Conservation (phyloP, 2,329 filamentous ascomycete genomes). For the Ustulina deusta region DNA sequence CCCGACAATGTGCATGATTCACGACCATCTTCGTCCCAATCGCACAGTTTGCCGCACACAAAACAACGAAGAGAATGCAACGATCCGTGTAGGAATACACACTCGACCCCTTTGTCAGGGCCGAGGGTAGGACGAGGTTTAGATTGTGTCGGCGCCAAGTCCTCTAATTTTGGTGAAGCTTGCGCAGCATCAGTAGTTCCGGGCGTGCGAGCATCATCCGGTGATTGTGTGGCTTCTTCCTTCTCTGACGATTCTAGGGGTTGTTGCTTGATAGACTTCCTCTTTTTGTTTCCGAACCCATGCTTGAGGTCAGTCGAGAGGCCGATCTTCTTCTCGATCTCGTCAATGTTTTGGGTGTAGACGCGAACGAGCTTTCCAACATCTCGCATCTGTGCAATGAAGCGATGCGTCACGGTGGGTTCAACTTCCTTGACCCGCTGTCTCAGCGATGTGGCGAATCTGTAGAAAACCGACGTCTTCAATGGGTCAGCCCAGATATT, state of each 20-base stretch:
- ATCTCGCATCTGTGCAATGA: conserved; percentile 75
- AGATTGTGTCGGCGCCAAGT: conserved; percentile 23
- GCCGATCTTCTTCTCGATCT: conserved; percentile 77
- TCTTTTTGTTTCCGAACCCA: conserved; percentile 71
- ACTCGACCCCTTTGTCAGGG: conserved; percentile 65
- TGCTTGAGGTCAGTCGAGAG: conserved; percentile 71
- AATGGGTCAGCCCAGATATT: conserved; percentile 76
- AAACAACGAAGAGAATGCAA: conserved; percentile 73
- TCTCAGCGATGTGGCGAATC: conserved; percentile 75
- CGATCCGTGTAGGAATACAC: conserved; percentile 80
- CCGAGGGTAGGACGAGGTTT: conserved; percentile 40
- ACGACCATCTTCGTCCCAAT: conserved; percentile 69
- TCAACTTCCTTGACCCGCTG: conserved; percentile 72
- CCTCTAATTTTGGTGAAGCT: conserved; percentile 40
- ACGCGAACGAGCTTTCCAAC: conserved; percentile 76
- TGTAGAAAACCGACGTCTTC: conserved; percentile 78
- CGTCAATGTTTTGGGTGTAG: conserved; percentile 82
- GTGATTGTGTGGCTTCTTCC: conserved; percentile 37
- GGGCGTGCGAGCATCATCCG: conserved; percentile 36
- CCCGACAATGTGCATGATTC: conserved; percentile 70
- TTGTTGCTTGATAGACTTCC: conserved; percentile 56
- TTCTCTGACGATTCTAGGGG: conserved; percentile 41
- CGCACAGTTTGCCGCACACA: conserved; percentile 67
- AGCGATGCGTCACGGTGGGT: conserved; percentile 75
- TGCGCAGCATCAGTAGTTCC: conserved; percentile 40